Conservation (phyloP, 768 basidiomycete genomes). For the Stropharia rugosoannulata region DNA sequence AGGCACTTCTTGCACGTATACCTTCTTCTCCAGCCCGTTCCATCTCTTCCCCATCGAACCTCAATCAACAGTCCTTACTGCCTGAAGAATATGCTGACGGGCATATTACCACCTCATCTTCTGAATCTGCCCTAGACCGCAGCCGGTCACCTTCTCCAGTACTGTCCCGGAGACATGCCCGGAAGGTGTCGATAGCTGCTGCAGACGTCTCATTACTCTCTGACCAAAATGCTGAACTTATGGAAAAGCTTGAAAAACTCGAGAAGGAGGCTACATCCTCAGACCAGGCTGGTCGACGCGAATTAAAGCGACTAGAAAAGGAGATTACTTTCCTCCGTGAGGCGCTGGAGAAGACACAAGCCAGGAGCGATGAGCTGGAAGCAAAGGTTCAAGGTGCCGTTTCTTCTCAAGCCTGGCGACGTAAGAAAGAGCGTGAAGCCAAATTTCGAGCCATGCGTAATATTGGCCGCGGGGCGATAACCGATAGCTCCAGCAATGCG, state of each 20-base stretch:
- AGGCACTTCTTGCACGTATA: conserved; percentile 65
- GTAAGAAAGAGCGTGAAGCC: conserved; percentile 52
- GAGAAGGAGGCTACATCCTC: conserved; percentile 67
- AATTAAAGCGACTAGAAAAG: conserved; percentile 71
- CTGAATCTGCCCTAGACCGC: conserved; percentile 24
- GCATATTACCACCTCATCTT: conserved; percentile 26
- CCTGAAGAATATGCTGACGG: not conserved
- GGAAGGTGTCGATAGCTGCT: conserved; percentile 64
- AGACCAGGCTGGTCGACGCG: conserved; percentile 67
- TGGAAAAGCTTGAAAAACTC: conserved; percentile 71
- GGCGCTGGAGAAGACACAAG: conserved; percentile 76
- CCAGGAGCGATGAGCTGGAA: conserved; percentile 69
- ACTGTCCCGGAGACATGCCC: conserved; percentile 29
- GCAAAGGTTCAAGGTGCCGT: conserved; percentile 53
- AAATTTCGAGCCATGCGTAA: conserved; percentile 53
- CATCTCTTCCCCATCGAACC: conserved; percentile 35
- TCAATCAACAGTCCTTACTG: conserved; percentile 12
- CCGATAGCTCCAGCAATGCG: conserved; percentile 13
- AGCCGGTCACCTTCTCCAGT: conserved; percentile 21
- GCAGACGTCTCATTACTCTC: conserved; percentile 69
- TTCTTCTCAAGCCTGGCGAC: conserved; percentile 41
- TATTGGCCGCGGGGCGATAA: conserved; percentile 21
- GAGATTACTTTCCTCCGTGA: conserved; percentile 75
- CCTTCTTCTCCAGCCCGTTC: conserved; percentile 44
- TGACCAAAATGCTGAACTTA: conserved; percentile 82